These are phyloP conservation scores for Colletotrichum sp. DNA, from an alignment of 2,329 filamentous ascomycete species.

Conservation along the genomic window DNA sequence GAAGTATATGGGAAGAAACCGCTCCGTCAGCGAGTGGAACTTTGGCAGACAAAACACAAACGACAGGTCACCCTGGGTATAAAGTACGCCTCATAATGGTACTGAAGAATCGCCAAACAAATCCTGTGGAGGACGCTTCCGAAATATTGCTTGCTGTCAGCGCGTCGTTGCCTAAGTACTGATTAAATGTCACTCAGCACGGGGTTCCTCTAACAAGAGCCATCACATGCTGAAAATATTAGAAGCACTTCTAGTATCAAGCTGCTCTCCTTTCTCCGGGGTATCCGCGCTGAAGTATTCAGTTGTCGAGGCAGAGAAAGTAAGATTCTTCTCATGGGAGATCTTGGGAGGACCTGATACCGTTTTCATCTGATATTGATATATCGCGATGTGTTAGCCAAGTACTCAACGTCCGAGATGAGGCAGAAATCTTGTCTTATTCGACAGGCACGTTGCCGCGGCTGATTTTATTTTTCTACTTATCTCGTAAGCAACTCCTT, in stretches of 20 bases:
- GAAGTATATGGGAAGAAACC: no score
- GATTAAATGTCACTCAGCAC: no score
- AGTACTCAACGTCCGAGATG: fast-evolving
- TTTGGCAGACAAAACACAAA: not conserved
- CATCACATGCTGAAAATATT: fast-evolving
- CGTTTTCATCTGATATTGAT: no score
- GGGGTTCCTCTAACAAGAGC: no score
- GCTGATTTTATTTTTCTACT: not conserved
- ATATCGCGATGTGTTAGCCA: not conserved
- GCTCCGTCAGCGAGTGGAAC: no score
- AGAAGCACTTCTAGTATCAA: no score
- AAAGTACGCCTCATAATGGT: no score
- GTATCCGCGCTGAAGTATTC: not conserved
- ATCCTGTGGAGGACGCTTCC: no score
- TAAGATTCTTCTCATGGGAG: fast-evolving
- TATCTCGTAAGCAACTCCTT: not conserved
- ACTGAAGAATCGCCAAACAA: no score
- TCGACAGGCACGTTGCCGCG: fast-evolving
- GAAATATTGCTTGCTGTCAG: no score
- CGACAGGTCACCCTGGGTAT: not conserved
- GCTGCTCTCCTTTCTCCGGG: fast-evolving
- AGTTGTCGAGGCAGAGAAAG: no score
- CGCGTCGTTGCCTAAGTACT: no score
- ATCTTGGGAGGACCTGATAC: not conserved
- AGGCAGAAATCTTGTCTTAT: fast-evolving